These are phyloP conservation scores for Boletus sensibilis DNA, from an alignment of 768 basidiomycete genomes.

Conservation along the genomic window DNA sequence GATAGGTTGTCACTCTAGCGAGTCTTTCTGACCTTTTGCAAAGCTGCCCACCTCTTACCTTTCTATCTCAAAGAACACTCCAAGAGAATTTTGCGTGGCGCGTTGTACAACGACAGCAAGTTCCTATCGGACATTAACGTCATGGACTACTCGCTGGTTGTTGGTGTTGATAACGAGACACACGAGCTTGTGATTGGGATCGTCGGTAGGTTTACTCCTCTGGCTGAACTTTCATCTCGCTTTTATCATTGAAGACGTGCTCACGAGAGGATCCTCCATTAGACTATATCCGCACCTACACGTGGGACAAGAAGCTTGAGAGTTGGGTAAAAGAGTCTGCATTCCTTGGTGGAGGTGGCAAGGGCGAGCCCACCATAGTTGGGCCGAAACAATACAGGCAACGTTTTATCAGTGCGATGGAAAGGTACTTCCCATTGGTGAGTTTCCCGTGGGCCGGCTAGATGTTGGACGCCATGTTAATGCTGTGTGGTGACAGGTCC, in stretches of 20 bases:
- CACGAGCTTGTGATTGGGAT: slow-evolving; percentile 96
- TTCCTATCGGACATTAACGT: slow-evolving; percentile 94
- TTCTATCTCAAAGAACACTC: slow-evolving; percentile 97
- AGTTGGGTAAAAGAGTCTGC: slow-evolving; percentile 97
- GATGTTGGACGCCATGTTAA: neutral
- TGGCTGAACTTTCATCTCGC: neutral
- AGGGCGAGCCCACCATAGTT: slow-evolving; percentile 94
- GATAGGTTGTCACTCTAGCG: neutral
- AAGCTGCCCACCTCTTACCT: slow-evolving; percentile 83
- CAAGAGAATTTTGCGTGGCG: slow-evolving; percentile 86
- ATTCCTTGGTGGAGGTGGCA: slow-evolving; percentile 78
- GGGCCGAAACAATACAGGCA: slow-evolving; percentile 94
- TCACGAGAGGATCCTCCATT: slow-evolving; percentile 4
- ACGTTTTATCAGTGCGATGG: slow-evolving; percentile 84
- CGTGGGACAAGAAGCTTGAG: slow-evolving; percentile 98
- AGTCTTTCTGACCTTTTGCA: slow-evolving; percentile 9
- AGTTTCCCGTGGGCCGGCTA: slow-evolving; percentile 21
- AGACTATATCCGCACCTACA: slow-evolving; percentile 96
- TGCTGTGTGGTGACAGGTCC: slow-evolving; percentile 48
- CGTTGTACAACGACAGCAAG: slow-evolving; percentile 92
- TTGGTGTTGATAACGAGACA: slow-evolving; percentile 86
- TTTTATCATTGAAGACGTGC: neutral
- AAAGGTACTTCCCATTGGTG: slow-evolving; percentile 85
- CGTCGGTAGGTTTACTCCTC: slow-evolving; percentile 64
- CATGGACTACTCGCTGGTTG: slow-evolving; percentile 96